Evolutionary conservation across 177 flowering plant species (phyloP), one percentile per base, ranked within the genome.

Genomic region (Tripterygium wilfordii): DNA sequence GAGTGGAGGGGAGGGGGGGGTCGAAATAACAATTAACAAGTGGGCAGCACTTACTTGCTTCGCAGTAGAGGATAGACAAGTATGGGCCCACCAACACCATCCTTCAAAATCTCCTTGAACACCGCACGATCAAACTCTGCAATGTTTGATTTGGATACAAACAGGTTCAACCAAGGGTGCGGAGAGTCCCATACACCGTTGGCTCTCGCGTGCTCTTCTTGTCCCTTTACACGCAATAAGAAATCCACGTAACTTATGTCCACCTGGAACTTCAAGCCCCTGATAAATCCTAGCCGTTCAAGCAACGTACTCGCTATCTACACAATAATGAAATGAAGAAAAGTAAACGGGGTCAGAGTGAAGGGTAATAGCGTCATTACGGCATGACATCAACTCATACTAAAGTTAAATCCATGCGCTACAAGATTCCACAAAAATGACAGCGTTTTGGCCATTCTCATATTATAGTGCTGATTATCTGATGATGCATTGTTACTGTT

Each of bases 161-260:
- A 70, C 24, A 91, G 25, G 61, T 91, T 91, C 28, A 91, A 52
- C 96, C 98, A 91, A 3, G 96, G 98, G 69, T 91, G 98, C 3
- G 97, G 91, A 10, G 82, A 54, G 36, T 81, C 80, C 98, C 96
- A 88, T 0, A 65, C 67, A 1, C 98, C 96, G 24, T 42, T 72
- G 23, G 70, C 78, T 36, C 42, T 79, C 0, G 95, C 89, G 23
- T 56, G 59, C 20, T 64, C 56, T 65, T 88, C 92, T 14, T 44
- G 72, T 0, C 48, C 65, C 54, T 81, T 79, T 16, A 90, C 96
- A 14, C 98, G 78, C 30, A 70, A 45, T 19, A 90, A 9, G 45
- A 88, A 91, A 6, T 78, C 88, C 53, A 55, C 55, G 73, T 81
- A 88, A 49, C 70, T 70, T 35, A 83, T 27, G 56, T 85, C 84